These are phyloP conservation scores for Pseudomicrostroma phylloplanum DNA, from an alignment of 1,284 basidiomycete genomes.

Conservation along the genomic window DNA sequence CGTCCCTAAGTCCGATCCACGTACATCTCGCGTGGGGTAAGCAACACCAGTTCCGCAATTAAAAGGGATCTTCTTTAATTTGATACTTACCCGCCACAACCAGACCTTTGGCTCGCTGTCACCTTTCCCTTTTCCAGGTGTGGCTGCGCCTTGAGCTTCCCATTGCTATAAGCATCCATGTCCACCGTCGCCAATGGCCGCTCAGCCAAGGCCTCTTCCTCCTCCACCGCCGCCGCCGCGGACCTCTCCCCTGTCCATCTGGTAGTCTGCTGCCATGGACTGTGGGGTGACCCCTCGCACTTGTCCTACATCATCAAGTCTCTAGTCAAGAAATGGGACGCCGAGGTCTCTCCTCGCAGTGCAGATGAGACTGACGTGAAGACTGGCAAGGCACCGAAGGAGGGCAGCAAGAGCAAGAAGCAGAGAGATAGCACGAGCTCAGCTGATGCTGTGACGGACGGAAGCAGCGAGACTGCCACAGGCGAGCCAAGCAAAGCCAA, in stretches of 20 bases:
- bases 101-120: not conserved
- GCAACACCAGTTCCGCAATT: not conserved
- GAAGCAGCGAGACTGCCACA: not conserved
- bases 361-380: slow-evolving; percentile 7
- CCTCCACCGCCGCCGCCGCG: not conserved
- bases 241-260: slow-evolving; percentile 54
- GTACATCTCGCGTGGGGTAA: not conserved
- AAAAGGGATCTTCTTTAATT: not conserved
- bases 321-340: slow-evolving; percentile 50
- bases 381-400: slow-evolving; percentile 8
- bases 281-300: slow-evolving; percentile 70
- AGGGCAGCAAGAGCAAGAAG: not conserved
- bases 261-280: slow-evolving; percentile 70
- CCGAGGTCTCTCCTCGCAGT: slow-evolving; percentile 11
- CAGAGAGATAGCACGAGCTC: slow-evolving; percentile 6
- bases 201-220: not conserved
- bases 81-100: not conserved
- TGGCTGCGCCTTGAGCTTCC: not conserved
- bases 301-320: slow-evolving; percentile 55
- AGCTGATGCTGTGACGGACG: not conserved
- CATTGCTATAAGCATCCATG: not conserved
- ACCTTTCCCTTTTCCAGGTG: not conserved
- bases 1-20: too few relatives aligned
- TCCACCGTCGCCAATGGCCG: not conserved
- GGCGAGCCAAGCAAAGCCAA: not conserved